phyloP scores from a whole-genome alignment of 1,284 basidiomycete genomes.

The Xerocomus minutiporus region DNA sequence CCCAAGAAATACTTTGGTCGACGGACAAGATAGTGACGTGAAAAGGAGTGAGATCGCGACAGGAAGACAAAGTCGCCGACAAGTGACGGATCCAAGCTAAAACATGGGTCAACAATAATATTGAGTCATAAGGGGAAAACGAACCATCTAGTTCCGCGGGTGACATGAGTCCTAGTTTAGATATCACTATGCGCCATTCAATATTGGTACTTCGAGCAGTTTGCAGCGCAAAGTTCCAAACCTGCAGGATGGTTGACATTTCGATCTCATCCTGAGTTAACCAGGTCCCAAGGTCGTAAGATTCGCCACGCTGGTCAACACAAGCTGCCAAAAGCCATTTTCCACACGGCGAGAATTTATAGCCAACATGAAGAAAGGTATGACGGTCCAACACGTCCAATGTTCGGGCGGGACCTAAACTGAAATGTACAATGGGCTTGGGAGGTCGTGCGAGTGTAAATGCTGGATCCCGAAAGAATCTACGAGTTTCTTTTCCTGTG shows the following conservation, averaged over 20 bases:
- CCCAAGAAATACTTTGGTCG: constrained; percentile 53
- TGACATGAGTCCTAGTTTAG: constrained; percentile 59
- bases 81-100: constrained; percentile 64
- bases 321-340: constrained; percentile 75
- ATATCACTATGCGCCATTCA: constrained; percentile 74
- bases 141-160: constrained; percentile 62
- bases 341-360: constrained; percentile 55
- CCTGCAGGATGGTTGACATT: constrained; percentile 44
- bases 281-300: constrained; percentile 63
- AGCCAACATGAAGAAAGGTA: constrained; percentile 72
- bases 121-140: constrained; percentile 22
- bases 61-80: constrained; percentile 33
- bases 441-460: constrained; percentile 56
- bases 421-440: constrained; percentile 43
- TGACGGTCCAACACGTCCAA: constrained; percentile 68
- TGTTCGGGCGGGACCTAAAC: constrained; percentile 42
- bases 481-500: constrained; percentile 37
- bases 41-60: constrained; percentile 39
- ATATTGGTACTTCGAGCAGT: constrained; percentile 61
- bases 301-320: constrained; percentile 74
- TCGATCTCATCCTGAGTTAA: constrained; percentile 45
- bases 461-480: constrained; percentile 59
- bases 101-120: constrained; percentile 6
- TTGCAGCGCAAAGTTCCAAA: constrained; percentile 64
- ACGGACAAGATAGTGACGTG: constrained; percentile 56